A percentile compares a stretch with the other conserved stretches of the same genome.
These are phyloP conservation scores for Ganoderma boninense DNA, from an alignment of 1,284 basidiomycete species.

Conservation along the genomic window DNA sequence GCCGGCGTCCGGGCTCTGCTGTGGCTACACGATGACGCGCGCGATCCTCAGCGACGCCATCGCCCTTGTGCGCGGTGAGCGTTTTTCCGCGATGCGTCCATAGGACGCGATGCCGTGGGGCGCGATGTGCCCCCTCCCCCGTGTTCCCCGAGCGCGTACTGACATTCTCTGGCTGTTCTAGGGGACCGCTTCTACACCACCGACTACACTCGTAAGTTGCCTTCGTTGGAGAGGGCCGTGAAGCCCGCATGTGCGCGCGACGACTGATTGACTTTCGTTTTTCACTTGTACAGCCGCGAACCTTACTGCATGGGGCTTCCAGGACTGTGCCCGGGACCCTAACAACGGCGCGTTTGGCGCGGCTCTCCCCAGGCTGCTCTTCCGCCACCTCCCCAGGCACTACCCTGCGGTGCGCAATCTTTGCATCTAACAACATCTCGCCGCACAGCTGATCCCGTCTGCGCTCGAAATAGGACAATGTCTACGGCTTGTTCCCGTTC, in stretches of 20 bases:
- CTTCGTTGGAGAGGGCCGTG: neutral
- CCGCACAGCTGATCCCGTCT: conserved; percentile 48
- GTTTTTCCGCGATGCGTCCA: neutral
- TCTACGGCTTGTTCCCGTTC: conserved; percentile 86
- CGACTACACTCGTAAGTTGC: conserved; percentile 66
- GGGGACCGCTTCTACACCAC: conserved; percentile 83
- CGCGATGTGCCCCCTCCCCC: neutral
- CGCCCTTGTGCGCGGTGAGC: conserved; percentile 58
- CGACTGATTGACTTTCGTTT: conserved; percentile 6
- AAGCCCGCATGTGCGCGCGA: neutral
- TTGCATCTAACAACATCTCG: conserved; percentile 74
- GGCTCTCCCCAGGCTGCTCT: conserved; percentile 75
- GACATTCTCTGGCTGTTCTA: conserved; percentile 24
- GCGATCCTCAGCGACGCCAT: conserved; percentile 88
- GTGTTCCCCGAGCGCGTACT: neutral
- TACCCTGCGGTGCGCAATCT: conserved; percentile 70
- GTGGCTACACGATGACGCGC: conserved; percentile 88
- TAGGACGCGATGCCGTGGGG: neutral
- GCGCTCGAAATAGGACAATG: conserved; percentile 60
- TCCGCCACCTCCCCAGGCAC: conserved; percentile 72
- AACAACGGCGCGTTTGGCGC: conserved; percentile 78
- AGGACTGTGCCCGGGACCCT: conserved; percentile 70
- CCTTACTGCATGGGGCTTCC: conserved; percentile 81
- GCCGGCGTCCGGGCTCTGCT: conserved; percentile 83
- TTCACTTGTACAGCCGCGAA: conserved; percentile 58